Evolutionary conservation across 495 filamentous ascomycete species (phyloP).

Genomic region (Podospora sp.): DNA sequence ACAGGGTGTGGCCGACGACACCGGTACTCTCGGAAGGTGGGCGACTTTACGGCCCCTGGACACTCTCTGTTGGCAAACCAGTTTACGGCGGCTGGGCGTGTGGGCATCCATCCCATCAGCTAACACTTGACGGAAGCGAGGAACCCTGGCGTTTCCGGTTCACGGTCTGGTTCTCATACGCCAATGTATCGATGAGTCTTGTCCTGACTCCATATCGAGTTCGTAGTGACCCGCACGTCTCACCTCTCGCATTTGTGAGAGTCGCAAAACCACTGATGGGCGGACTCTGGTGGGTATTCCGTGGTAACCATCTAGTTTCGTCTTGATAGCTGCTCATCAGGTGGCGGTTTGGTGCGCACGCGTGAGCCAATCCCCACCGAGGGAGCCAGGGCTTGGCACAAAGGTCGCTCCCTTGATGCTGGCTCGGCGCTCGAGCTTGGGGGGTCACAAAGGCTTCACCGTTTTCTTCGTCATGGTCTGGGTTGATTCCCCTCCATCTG

Average conservation of each 20-base stretch:
- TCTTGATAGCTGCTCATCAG: constrained; percentile 28
- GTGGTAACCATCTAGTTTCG: constrained; percentile 13
- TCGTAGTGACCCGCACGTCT: not conserved
- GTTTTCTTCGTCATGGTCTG: not conserved
- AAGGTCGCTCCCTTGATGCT: no score
- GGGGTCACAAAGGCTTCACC: not conserved
- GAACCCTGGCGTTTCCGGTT: not conserved
- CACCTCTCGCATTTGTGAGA: not conserved
- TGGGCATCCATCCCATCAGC: not conserved
- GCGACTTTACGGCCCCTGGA: not conserved
- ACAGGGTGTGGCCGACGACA: not conserved
- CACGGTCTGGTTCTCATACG: not conserved
- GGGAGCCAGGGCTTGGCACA: not conserved
- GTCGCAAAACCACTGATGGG: not conserved
- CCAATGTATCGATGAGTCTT: no score
- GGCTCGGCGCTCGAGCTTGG: not conserved
- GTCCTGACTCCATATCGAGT: not conserved
- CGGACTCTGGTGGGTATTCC: not conserved
- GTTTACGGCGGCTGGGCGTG: not conserved
- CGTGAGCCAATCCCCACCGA: constrained; percentile 12
- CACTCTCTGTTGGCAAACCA: not conserved
- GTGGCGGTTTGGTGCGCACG: constrained; percentile 17
- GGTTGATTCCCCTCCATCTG: constrained; percentile 4
- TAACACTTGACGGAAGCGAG: not conserved
- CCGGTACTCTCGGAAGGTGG: not conserved